Evolutionary conservation across 345 rosid genomes (phyloP).

Genomic region (Pugionium cornutum): DNA sequence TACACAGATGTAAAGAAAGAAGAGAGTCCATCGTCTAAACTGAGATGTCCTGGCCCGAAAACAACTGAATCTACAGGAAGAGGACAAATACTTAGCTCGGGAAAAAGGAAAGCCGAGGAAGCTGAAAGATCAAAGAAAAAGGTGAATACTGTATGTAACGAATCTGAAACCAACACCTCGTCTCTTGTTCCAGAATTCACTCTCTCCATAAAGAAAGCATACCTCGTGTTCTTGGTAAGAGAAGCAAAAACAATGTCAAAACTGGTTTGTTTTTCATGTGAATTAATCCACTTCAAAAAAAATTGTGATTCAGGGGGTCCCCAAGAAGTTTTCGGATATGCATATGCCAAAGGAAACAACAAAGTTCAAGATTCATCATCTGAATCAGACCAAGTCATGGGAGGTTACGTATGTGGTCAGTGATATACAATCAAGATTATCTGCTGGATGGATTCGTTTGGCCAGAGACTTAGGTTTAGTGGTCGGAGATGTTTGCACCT

Average conservation of each 20-base stretch:
- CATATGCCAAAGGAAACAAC: constrained; percentile 9
- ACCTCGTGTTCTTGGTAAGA: constrained; percentile 34
- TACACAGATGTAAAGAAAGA: constrained; percentile 19
- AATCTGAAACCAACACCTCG: background rate
- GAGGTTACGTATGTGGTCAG: constrained; percentile 19
- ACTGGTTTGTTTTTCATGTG: background rate
- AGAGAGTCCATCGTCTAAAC: constrained; percentile 23
- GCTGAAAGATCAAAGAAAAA: constrained; percentile 12
- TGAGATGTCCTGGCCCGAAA: background rate
- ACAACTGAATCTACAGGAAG: constrained; percentile 13
- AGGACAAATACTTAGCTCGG: constrained; percentile 22
- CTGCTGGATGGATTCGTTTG: constrained; percentile 33
- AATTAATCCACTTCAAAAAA: background rate
- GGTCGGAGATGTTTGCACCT: constrained; percentile 33
- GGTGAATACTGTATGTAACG: background rate
- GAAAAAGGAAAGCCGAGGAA: constrained; percentile 16
- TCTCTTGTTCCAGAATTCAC: constrained; percentile 30
- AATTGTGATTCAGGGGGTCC: constrained; percentile 5
- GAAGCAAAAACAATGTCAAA: constrained; percentile 6
- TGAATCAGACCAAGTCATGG: constrained; percentile 17
- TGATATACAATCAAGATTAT: constrained; percentile 22
- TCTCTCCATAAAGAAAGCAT: constrained; percentile 21
- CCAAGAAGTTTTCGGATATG: constrained; percentile 2
- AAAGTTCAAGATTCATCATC: background rate
- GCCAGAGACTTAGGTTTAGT: constrained; percentile 11